Base-by-base conservation (phyloP, 2,329 filamentous ascomycete genomes). In the Neofusicoccum sp. region DNA sequence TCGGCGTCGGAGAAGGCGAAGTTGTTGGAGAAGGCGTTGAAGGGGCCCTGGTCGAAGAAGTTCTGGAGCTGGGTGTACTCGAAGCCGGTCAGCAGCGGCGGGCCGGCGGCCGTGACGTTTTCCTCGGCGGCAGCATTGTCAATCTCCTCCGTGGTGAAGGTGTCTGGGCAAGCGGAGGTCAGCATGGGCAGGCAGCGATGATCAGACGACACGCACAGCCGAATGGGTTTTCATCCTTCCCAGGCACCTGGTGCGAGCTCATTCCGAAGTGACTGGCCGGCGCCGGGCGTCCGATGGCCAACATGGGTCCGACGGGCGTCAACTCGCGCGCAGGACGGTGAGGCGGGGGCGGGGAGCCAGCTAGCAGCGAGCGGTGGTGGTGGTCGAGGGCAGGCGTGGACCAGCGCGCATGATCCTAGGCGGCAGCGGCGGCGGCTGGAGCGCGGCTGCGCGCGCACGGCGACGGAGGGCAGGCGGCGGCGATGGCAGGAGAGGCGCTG, bases 21-120 rank as follows among this genome's bases (percentile, higher is more conserved):
- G 48, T 47, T 54, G 41, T 45, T 53, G 16, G 20, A 14, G 38
- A 53, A 53, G 24, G 40, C 9, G 40, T 61, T 61, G 48, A 61
- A 61, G n/a, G 59, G 59, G 12, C 59, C 59, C 6, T 56, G 59
- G 48, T 61, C 59, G 49, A 61, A 61, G 41, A 61, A 61, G 41
- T 47, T 45, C 48, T 61, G 59, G 3, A 61, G 59, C 31, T 61
- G 48, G 40, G 38, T 47, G 41, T 36, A 38, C 49, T 61, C 48
- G 40, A 47, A 41, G 8, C 56, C 59, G 40, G 11, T 61, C 33
- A 61, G 59, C 48, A 61, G 40, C 9, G 48, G 48, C 14, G 59
- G 59, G 26, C 59, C 59, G 31, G 59, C 48, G 4, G 40, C 59
- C 20, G 48, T 54, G 31, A 61, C 43, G 24, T 61, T 56, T 26